phyloP scores from a whole-genome alignment of 495 filamentous ascomycete species.

The Jackrogersella multiformis region DNA sequence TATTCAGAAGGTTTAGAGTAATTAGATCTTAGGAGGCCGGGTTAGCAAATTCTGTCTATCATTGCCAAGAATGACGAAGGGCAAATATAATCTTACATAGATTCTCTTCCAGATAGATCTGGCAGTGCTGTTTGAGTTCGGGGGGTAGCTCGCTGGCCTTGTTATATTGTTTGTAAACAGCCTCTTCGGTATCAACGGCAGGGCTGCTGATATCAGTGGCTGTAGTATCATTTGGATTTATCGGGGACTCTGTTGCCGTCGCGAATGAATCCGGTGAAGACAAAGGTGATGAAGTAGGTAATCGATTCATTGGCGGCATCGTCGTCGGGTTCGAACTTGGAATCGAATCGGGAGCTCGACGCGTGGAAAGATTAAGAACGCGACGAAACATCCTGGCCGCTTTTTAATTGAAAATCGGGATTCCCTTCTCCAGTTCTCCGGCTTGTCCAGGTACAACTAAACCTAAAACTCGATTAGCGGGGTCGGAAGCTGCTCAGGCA shows the following conservation, averaged over 20 bases:
- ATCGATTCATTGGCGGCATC: conserved; percentile 8
- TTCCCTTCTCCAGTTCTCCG: too few species aligned
- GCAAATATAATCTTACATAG: conserved; percentile 62
- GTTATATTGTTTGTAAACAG: conserved; percentile 53
- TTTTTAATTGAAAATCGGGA: conserved; percentile 1
- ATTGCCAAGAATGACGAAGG: background rate
- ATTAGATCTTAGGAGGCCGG: conserved; percentile 62
- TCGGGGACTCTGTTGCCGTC: conserved; percentile 29
- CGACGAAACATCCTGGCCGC: conserved; percentile 20
- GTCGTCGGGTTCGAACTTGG: background rate
- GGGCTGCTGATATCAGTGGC: conserved; percentile 24
- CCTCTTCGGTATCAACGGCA: conserved; percentile 17
- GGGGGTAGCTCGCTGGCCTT: conserved; percentile 64
- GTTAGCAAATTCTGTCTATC: conserved; percentile 1
- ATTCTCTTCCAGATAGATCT: conserved; percentile 79
- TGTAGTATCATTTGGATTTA: conserved; percentile 1
- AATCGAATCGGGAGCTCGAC: conserved; percentile 22
- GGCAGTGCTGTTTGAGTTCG: conserved; percentile 70
- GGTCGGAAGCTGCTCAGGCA: too few species aligned
- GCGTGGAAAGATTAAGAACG: conserved; percentile 29
- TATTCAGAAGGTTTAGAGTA: conserved; percentile 73
- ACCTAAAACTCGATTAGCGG: background rate
- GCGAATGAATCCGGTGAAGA: conserved; percentile 33
- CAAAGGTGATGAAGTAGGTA: conserved; percentile 9
- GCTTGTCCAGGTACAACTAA: too few species aligned